Base-by-base conservation (phyloP, 192 early-diverging fungal genomes). In the Backusella liffmaniae region DNA sequence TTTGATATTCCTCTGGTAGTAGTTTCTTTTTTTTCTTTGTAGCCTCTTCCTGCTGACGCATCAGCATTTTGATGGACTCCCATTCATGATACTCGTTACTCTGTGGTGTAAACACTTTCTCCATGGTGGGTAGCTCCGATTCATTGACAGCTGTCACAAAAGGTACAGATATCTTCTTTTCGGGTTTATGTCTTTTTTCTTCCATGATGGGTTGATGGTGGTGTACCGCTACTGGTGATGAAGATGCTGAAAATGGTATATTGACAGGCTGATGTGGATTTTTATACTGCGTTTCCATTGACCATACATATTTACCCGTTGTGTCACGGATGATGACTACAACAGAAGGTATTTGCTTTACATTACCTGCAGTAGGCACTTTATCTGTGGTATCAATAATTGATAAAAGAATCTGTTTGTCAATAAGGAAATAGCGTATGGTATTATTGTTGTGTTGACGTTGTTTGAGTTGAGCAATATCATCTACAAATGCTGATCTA, bases 251-350 rank as follows among this genome's bases (percentile, higher is more conserved):
- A 6, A 70, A 68, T 12, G 74, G 15, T 16, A 29, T 29, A 30
- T 35, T 16, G 23, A 2, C 23, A 34, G 13, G 10, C 21, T 66
- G 7, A n/a, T 34, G 30, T 0, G 76, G 72, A 12, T 88, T 80
- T 16, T 76, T 74, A 77, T 92, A 93, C 56, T 83, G 76, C 16
- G 91, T 80, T 41, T 81, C 79, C 23, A 85, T 78, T 35, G 85
- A 84, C 92, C 92, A 95, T 0, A 89, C 88, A 74, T 91, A 92
- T 74, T 87, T 90, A 29, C 94, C 94, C 21, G 84, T 90, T 8
- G 89, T 80, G 72, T 95, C 92, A 49, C 94, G 85, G 67, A 93
- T 75, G 1, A 92, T 83, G 1, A 90, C 70, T 3, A 89, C 84
- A 49, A 93, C 74, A 65, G 85, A 79, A 9, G 91, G 91, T 29